A percentile compares a stretch with the other conserved stretches of the same genome.
phyloP scores from a whole-genome alignment of 192 early-diverging fungal genomes.

The Coemansia sp. region DNA sequence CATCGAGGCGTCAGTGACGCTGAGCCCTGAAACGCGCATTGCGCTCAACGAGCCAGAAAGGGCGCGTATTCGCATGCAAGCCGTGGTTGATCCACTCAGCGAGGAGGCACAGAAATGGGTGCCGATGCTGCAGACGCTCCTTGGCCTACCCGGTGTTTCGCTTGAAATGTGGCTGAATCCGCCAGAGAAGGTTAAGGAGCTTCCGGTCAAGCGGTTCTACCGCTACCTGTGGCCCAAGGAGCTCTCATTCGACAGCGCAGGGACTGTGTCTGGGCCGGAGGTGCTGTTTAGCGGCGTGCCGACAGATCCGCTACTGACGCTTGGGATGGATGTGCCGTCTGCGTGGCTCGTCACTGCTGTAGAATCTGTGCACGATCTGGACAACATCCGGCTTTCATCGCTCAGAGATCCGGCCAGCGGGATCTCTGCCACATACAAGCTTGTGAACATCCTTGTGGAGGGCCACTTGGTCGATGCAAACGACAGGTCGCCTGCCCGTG shows the following conservation, averaged over 20 bases:
- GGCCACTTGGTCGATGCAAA: conserved; percentile 79
- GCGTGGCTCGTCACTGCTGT: conserved; percentile 88
- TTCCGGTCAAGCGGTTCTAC: conserved; percentile 88
- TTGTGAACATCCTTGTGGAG: conserved; percentile 87
- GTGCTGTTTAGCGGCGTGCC: conserved; percentile 79
- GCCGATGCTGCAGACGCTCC: conserved; percentile 68
- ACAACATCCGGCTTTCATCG: conserved; percentile 78
- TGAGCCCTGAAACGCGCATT: conserved; percentile 6
- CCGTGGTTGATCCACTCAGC: conserved; percentile 77
- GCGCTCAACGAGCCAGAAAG: conserved; percentile 7
- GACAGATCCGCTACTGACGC: conserved; percentile 74
- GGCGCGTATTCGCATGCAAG: conserved; percentile 49
- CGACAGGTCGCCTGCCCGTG: conserved; percentile 77
- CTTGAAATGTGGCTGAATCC: conserved; percentile 75
- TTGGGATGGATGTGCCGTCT: conserved; percentile 85
- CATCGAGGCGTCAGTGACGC: not conserved
- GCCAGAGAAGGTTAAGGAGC: conserved; percentile 50
- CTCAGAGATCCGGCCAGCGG: conserved; percentile 45
- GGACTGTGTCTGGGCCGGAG: conserved; percentile 37
- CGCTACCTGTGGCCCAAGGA: conserved; percentile 73
- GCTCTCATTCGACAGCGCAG: conserved; percentile 63
- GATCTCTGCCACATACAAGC: conserved; percentile 74
- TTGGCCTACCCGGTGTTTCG: conserved; percentile 62
- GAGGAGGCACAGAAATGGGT: conserved; percentile 78
- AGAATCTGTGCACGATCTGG: conserved; percentile 83